A percentile compares a stretch with the other conserved stretches of the same genome.
These are phyloP conservation scores for Gyrodon lividus DNA, from an alignment of 768 basidiomycete species.

Conservation along the genomic window DNA sequence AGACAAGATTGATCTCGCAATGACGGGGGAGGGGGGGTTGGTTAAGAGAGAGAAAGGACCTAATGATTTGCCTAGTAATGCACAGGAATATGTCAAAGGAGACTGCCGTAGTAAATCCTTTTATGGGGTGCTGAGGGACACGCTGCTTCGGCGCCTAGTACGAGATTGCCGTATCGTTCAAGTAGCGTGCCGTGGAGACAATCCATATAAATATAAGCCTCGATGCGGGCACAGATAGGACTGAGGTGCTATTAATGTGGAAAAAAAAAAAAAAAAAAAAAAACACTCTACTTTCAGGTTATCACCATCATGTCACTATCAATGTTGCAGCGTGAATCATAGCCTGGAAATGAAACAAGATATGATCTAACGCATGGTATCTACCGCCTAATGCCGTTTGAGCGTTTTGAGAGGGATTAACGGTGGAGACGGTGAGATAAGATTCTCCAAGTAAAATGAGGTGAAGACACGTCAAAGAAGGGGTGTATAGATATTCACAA, in stretches of 20 bases:
- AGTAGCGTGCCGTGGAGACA: constrained; percentile 2
- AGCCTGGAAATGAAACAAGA: not conserved
- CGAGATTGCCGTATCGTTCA: not conserved
- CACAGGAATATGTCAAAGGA: constrained; percentile 1
- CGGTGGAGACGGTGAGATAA: not conserved
- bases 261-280: not conserved
- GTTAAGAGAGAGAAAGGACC: too few relatives aligned
- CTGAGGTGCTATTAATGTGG: not conserved
- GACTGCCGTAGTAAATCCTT: not conserved
- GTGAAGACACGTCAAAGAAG: not conserved
- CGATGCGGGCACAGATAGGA: not conserved
- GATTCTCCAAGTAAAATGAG: not conserved
- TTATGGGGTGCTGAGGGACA: not conserved
- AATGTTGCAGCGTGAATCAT: not conserved
- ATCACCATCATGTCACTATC: not conserved
- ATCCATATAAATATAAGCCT: constrained; percentile 1
- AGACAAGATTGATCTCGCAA: not conserved
- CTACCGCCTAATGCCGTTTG: not conserved
- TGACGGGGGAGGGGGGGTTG: not conserved
- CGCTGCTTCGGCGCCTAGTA: constrained; percentile 2
- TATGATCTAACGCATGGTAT: not conserved
- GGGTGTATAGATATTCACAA: not conserved
- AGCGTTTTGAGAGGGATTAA: not conserved
- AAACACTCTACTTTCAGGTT: not conserved
- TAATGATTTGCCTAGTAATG: constrained; percentile 8